phyloP scores from a whole-genome alignment of 2,329 filamentous ascomycete genomes.

The Lasiodiplodia citricola region DNA sequence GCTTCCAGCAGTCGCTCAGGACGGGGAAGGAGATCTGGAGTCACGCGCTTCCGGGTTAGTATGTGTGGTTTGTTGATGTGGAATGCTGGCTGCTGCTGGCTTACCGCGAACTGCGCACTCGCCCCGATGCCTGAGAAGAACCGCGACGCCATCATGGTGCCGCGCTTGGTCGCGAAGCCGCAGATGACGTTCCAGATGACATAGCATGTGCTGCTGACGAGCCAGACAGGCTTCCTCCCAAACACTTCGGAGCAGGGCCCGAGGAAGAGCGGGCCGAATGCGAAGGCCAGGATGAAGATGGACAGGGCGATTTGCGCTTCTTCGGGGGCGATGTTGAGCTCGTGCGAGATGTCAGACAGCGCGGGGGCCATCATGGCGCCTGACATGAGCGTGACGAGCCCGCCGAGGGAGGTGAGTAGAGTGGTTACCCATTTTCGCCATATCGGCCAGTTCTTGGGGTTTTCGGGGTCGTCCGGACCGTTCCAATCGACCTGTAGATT shows the following conservation, averaged over 20 bases:
- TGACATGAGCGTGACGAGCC: conserved; percentile 34
- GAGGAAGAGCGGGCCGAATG: conserved; percentile 36
- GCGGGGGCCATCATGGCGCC: conserved; percentile 38
- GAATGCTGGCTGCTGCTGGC: neutral
- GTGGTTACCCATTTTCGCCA: conserved; percentile 34
- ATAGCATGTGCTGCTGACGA: conserved; percentile 36
- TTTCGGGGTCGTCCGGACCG: conserved; percentile 28
- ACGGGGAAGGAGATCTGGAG: conserved; percentile 31
- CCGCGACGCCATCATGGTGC: conserved; percentile 33
- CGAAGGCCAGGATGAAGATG: conserved; percentile 36
- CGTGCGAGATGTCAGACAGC: conserved; percentile 31
- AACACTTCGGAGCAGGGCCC: conserved; percentile 38
- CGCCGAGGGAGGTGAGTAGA: conserved; percentile 33
- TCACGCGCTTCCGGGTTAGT: neutral
- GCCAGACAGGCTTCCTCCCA: conserved; percentile 33
- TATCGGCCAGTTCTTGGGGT: conserved; percentile 34
- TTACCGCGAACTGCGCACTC: conserved; percentile 32
- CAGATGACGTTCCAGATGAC: conserved; percentile 37
- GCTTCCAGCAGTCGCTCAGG: conserved; percentile 35
- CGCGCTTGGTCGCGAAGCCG: conserved; percentile 35
- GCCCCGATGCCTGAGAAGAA: conserved; percentile 38
- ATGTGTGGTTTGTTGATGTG: neutral
- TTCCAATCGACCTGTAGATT: conserved; percentile 24
- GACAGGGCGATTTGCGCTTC: conserved; percentile 36
- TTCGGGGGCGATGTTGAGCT: conserved; percentile 34